Evolutionary conservation across 2,329 filamentous ascomycete genomes (phyloP).

Genomic region (Eutypella sp.): DNA sequence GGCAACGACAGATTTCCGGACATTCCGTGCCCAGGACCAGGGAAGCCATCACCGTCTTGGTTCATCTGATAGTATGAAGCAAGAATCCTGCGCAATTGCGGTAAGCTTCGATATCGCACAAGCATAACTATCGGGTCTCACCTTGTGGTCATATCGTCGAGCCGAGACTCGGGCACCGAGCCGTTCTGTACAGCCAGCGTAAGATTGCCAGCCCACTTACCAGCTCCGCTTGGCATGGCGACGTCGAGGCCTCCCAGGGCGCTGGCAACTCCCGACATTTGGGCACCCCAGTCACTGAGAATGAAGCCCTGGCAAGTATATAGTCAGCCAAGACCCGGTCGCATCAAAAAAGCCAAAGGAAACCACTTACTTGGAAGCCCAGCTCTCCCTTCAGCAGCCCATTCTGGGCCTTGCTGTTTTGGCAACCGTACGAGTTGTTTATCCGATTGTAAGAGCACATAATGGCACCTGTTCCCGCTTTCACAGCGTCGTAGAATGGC

Average conservation of each 20-base stretch:
- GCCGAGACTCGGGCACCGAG: conserved; percentile 31
- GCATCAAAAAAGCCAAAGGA: conserved; percentile 3
- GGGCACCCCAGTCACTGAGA: conserved; percentile 38
- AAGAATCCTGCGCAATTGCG: conserved; percentile 13
- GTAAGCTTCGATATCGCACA: conserved; percentile 29
- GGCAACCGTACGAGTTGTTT: conserved; percentile 45
- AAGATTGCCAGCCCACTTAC: conserved; percentile 40
- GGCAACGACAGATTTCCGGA: conserved; percentile 26
- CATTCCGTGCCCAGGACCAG: conserved; percentile 29
- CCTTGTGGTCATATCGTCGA: conserved; percentile 51
- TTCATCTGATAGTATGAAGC: conserved; percentile 37
- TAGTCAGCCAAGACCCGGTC: background rate
- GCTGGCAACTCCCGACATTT: conserved; percentile 35
- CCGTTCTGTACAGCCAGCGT: conserved; percentile 44
- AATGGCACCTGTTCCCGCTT: conserved; percentile 27
- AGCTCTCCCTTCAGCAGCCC: conserved; percentile 42
- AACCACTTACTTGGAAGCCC: conserved; percentile 30
- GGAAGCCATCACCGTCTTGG: conserved; percentile 25
- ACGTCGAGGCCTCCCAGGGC: conserved; percentile 45
- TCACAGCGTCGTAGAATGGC: conserved; percentile 45
- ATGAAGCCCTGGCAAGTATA: conserved; percentile 26
- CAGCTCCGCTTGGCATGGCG: conserved; percentile 38
- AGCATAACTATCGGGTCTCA: conserved; percentile 2
- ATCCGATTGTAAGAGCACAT: conserved; percentile 43
- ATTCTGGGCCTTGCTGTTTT: conserved; percentile 44